These are phyloP conservation scores for Tuber magnatum DNA, from an alignment of 495 filamentous ascomycete genomes.

Conservation along the genomic window DNA sequence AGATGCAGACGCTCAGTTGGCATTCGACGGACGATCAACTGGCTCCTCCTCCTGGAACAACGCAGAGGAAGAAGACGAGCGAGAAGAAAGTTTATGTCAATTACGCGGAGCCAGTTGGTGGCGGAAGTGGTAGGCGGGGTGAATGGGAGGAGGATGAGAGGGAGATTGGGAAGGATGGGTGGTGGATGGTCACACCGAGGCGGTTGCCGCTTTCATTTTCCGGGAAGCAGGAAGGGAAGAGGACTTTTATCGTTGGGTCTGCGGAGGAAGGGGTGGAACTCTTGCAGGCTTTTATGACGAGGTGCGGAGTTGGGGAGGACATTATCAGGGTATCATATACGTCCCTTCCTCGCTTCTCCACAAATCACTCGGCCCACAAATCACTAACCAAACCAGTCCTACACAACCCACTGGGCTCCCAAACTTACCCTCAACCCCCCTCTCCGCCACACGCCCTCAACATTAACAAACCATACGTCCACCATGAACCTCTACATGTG, in stretches of 20 bases:
- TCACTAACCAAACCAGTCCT: constrained; percentile 12
- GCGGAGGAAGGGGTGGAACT: constrained; percentile 11
- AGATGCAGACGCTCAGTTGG: constrained; percentile 15
- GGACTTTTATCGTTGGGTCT: constrained; percentile 23
- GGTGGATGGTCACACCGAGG: constrained; percentile 26
- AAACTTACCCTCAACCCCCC: constrained; percentile 10
- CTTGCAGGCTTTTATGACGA: constrained; percentile 20
- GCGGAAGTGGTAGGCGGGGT: constrained; percentile 1
- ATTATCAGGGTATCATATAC: constrained; percentile 8
- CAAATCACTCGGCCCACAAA: not conserved
- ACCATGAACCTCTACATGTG: not conserved
- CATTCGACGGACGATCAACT: not conserved
- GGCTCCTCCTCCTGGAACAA: not conserved
- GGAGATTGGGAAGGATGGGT: constrained; percentile 6
- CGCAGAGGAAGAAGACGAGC: constrained; percentile 12
- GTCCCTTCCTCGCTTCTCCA: not conserved
- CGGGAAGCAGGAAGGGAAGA: constrained; percentile 11
- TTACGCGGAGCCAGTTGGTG: constrained; percentile 2
- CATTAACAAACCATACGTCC: not conserved
- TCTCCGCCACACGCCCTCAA: not conserved
- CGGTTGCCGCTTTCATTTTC: constrained; percentile 25
- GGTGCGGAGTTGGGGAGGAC: constrained; percentile 19
- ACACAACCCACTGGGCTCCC: constrained; percentile 20
- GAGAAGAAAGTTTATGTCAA: constrained; percentile 29
- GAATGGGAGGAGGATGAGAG: not conserved